phyloP scores from a whole-genome alignment of 352 stramenopile genomes.

The Blastocystis sp. region DNA sequence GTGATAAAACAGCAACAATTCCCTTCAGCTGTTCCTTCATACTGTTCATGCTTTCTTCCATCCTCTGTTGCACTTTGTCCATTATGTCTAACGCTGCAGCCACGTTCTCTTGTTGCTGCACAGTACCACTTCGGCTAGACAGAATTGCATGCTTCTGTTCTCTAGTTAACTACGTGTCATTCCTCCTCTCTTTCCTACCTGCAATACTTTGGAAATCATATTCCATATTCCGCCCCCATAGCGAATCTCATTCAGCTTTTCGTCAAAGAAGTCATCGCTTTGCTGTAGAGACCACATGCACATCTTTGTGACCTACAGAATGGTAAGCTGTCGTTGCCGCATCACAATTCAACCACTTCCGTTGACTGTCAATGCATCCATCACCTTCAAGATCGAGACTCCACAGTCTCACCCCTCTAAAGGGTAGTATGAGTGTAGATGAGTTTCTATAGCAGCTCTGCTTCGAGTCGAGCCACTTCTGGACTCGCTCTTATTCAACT shows the following conservation, averaged over 20 bases:
- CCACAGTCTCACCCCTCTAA: slow-evolving; percentile 48
- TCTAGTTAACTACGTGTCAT: slow-evolving; percentile 15
- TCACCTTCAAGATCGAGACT: slow-evolving; percentile 58
- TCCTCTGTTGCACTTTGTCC: slow-evolving; percentile 59
- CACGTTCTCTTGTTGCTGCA: slow-evolving; percentile 63
- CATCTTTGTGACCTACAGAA: slow-evolving; percentile 65
- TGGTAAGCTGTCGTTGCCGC: slow-evolving; percentile 51
- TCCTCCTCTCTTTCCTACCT: neutral
- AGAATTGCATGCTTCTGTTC: slow-evolving; percentile 65
- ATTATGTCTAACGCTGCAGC: slow-evolving; percentile 62
- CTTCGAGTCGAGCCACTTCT: neutral
- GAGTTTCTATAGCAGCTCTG: slow-evolving; percentile 51
- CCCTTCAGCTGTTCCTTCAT: slow-evolving; percentile 63
- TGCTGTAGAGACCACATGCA: slow-evolving; percentile 65
- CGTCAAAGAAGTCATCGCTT: slow-evolving; percentile 66
- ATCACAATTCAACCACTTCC: slow-evolving; percentile 45
- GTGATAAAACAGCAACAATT: slow-evolving; percentile 62
- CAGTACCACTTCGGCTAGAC: slow-evolving; percentile 50
- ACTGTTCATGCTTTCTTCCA: slow-evolving; percentile 62
- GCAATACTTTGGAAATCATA: slow-evolving; percentile 63
- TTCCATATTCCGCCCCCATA: slow-evolving; percentile 66
- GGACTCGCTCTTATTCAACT: neutral
- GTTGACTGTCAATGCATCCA: slow-evolving; percentile 14
- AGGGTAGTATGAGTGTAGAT: slow-evolving; percentile 61
- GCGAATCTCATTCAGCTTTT: slow-evolving; percentile 62